Percentiles rank a stretch among this genome's conserved stretches.
Evolutionary conservation across 2,329 filamentous ascomycete species (phyloP).

Genomic region (Pseudogymnoascus sp.): DNA sequence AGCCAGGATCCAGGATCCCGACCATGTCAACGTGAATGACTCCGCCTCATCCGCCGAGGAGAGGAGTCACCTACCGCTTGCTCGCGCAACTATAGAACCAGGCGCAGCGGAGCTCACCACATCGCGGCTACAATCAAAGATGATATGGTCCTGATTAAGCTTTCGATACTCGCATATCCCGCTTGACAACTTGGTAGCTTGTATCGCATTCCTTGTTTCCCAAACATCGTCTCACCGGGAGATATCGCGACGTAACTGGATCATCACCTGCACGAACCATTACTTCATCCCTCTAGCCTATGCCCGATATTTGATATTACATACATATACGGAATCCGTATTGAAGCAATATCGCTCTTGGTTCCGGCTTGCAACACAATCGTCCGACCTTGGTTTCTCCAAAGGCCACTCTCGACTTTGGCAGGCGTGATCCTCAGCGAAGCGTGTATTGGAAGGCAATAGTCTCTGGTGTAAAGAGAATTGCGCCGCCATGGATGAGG

Average conservation of each 20-base stretch:
- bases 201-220: not conserved
- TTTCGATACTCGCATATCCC: not conserved
- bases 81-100: conserved; percentile 3
- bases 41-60: conserved; percentile 6
- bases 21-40: conserved; percentile 5
- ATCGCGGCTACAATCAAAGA: not conserved
- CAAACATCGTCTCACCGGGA: not conserved
- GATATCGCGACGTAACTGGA: not conserved
- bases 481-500: not conserved
- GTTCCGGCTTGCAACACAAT: not conserved
- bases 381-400: not conserved
- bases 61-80: not conserved
- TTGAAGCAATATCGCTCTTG: not conserved
- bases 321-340: not conserved
- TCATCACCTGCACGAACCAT: not conserved
- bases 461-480: not conserved
- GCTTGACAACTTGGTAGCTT: not conserved
- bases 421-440: not conserved
- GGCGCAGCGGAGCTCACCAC: not conserved
- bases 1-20: not conserved
- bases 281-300: not conserved
- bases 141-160: not conserved
- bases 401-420: not conserved
- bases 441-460: not conserved
- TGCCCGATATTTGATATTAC: not conserved